These are phyloP conservation scores for Myriosclerotinia duriaeana DNA, from an alignment of 2,329 filamentous ascomycete species.

Conservation along the genomic window DNA sequence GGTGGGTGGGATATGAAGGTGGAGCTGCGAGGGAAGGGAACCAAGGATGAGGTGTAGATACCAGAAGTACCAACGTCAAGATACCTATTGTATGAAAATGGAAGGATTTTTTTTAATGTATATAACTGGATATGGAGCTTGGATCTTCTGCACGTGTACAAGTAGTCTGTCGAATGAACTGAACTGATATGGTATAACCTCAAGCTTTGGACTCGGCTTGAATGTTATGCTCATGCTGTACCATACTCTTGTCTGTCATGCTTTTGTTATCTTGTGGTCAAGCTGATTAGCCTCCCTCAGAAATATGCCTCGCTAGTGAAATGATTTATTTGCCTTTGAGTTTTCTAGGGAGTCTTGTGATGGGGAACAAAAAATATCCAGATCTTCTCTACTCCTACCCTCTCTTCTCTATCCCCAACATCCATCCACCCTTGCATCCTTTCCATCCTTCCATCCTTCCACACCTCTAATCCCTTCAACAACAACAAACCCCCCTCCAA, in stretches of 20 bases:
- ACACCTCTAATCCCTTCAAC: no score
- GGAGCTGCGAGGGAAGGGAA: background rate
- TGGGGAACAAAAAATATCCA: no score
- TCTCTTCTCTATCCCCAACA: no score
- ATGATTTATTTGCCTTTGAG: no score
- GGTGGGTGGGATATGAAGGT: background rate
- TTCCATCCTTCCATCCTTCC: no score
- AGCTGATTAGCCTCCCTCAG: no score
- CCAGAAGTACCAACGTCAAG: background rate
- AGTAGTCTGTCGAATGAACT: background rate
- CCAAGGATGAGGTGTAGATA: background rate
- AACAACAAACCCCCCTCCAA: no score
- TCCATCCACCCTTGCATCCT: no score
- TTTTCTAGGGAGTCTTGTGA: no score
- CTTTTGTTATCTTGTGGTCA: background rate
- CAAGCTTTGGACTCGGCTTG: background rate
- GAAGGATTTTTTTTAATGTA: conserved; percentile 15
- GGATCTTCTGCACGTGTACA: background rate
- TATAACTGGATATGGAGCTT: conserved; percentile 1
- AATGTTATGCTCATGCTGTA: background rate
- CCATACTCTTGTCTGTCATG: no score
- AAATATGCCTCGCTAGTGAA: no score
- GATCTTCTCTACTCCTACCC: no score
- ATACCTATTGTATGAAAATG: background rate
- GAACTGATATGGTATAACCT: background rate